Evolutionary conservation across 2,329 filamentous ascomycete species (phyloP).

Genomic region (Pseudocercospora fijiensis): DNA sequence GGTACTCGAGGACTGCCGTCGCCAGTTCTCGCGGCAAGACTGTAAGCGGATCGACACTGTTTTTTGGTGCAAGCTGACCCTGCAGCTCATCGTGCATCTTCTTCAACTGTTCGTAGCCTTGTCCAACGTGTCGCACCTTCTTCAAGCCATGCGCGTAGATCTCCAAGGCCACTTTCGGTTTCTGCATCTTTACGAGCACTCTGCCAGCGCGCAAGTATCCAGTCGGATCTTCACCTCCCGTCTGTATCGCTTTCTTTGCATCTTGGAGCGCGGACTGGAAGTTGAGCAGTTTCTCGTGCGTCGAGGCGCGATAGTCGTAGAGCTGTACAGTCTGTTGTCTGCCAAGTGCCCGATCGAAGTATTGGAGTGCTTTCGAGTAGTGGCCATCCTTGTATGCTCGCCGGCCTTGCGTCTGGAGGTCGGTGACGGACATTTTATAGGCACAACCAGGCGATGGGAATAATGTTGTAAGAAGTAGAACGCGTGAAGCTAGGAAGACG

Average conservation of each 20-base stretch:
- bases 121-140: slow-evolving; percentile 46
- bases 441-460: neutral
- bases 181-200: slow-evolving; percentile 50
- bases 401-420: slow-evolving; percentile 14
- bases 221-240: slow-evolving; percentile 52
- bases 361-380: slow-evolving; percentile 45
- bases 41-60: slow-evolving; percentile 53
- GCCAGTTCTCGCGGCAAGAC: slow-evolving; percentile 56
- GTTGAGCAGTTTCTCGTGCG: slow-evolving; percentile 54
- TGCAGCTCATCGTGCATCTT: slow-evolving; percentile 50
- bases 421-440: slow-evolving; percentile 12
- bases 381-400: slow-evolving; percentile 46
- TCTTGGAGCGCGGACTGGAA: slow-evolving; percentile 55
- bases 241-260: slow-evolving; percentile 57
- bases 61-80: slow-evolving; percentile 43
- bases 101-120: slow-evolving; percentile 33
- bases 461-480: neutral
- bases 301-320: slow-evolving; percentile 57
- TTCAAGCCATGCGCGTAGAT: slow-evolving; percentile 61
- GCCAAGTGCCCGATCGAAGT: slow-evolving; percentile 35
- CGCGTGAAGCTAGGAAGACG: neutral
- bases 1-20: slow-evolving; percentile 51
- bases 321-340: slow-evolving; percentile 40
- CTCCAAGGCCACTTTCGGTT: slow-evolving; percentile 53
- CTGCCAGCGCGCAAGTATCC: slow-evolving; percentile 59